phyloP scores from a whole-genome alignment of 73 alveolate genomes.

The Loxodes magnus region DNA sequence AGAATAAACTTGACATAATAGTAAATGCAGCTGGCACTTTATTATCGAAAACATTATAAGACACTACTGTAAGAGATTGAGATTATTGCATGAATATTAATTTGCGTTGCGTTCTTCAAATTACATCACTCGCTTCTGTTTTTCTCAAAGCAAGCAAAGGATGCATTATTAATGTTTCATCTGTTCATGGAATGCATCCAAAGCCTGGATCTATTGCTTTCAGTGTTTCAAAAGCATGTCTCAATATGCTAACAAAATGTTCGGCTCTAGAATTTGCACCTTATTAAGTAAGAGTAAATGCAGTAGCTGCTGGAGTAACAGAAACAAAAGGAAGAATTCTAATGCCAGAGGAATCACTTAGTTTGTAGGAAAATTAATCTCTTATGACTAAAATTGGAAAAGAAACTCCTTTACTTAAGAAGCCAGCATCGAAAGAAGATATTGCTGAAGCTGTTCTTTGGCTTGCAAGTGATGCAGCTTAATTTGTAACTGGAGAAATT shows the following conservation, averaged over 20 bases:
- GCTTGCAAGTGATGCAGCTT: slow-evolving; percentile 63
- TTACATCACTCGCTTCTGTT: slow-evolving; percentile 69
- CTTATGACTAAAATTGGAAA: slow-evolving; percentile 31
- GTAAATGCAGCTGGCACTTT: slow-evolving; percentile 65
- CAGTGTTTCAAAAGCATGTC: slow-evolving; percentile 59
- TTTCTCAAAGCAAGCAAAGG: slow-evolving; percentile 76
- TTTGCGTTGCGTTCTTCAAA: slow-evolving; percentile 66
- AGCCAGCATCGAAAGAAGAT: slow-evolving; percentile 40
- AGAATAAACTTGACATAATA: slow-evolving; percentile 50
- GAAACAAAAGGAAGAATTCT: slow-evolving; percentile 12
- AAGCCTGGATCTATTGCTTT: slow-evolving; percentile 45
- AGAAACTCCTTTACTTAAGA: slow-evolving; percentile 22
- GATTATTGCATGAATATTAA: slow-evolving; percentile 68
- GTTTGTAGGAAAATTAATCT: slow-evolving; percentile 25
- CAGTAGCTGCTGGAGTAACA: slow-evolving; percentile 72
- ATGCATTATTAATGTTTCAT: slow-evolving; percentile 56
- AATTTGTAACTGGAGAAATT: slow-evolving; percentile 81
- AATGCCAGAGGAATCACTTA: slow-evolving; percentile 9
- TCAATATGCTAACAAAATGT: slow-evolving; percentile 57
- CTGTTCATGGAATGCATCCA: slow-evolving; percentile 66
- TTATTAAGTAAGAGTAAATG: slow-evolving; percentile 69
- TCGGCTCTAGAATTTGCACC: slow-evolving; percentile 78
- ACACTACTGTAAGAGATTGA: slow-evolving; percentile 57
- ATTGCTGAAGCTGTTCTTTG: slow-evolving; percentile 55
- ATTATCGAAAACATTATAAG: slow-evolving; percentile 31